Evolutionary conservation across 495 filamentous ascomycete species (phyloP).

Genomic region (Copromyces sp.): DNA sequence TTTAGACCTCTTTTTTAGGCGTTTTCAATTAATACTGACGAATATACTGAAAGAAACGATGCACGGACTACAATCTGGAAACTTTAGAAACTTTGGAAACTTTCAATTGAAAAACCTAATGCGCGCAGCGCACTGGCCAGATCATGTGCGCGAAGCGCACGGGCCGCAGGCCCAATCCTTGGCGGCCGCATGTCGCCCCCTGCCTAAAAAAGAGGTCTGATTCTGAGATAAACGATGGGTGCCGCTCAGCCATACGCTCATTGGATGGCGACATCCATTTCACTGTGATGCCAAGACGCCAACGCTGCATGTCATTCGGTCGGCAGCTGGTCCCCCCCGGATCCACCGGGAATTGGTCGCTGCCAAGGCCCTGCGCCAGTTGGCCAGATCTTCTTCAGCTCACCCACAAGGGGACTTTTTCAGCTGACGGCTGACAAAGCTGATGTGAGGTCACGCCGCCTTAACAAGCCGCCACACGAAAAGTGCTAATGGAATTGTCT

Average conservation of each 20-base stretch:
- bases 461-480: background rate
- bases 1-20: no score
- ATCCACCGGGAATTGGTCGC: background rate
- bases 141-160: no score
- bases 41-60: no score
- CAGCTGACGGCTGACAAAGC: background rate
- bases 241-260: background rate
- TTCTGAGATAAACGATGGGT: no score
- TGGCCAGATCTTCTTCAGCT: background rate
- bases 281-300: background rate
- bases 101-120: no score
- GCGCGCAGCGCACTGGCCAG: no score
- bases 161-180: no score
- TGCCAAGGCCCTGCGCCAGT: background rate
- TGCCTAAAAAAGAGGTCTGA: no score
- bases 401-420: background rate
- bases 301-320: background rate
- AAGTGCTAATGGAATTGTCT: background rate
- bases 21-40: no score
- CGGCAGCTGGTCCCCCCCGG: background rate
- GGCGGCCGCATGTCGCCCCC: no score
- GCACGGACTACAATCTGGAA: no score
- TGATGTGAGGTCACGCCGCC: background rate
- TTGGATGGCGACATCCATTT: background rate
- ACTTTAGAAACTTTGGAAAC: no score